phyloP scores from a whole-genome alignment of 441 rosid genomes.

The Brassica balearica region DNA sequence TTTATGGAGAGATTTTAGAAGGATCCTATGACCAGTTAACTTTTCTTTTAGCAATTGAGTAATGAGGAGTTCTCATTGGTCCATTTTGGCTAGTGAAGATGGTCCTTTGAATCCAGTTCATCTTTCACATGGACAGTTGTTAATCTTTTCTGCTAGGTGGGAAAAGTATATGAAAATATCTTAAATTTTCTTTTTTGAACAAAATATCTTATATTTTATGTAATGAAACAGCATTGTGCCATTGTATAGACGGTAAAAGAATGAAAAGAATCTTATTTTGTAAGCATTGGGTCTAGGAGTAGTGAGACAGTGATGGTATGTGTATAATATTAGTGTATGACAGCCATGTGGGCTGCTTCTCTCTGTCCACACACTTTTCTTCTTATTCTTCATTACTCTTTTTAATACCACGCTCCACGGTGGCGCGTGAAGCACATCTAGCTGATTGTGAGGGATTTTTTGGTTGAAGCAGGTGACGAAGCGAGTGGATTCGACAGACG shows the following conservation, averaged over 20 bases:
- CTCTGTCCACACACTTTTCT: conserved; percentile 32
- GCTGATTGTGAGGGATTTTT: neutral
- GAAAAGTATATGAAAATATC: conserved; percentile 10
- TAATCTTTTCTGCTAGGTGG: neutral
- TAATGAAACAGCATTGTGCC: too few species aligned
- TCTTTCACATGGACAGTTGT: conserved; percentile 42
- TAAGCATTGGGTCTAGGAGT: conserved; percentile 20
- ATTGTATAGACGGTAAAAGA: neutral
- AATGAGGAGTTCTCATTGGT: too few species aligned
- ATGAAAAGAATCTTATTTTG: neutral
- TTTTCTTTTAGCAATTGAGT: too few species aligned
- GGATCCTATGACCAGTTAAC: too few species aligned
- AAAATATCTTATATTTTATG: too few species aligned
- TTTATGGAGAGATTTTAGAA: too few species aligned
- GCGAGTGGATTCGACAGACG: conserved; percentile 90
- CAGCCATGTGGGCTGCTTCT: conserved; percentile 44
- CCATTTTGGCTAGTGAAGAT: too few species aligned
- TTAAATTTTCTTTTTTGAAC: too few species aligned
- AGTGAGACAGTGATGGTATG: conserved; percentile 40
- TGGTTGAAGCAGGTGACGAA: conserved; percentile 73
- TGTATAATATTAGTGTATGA: conserved; percentile 22
- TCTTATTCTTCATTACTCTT: neutral
- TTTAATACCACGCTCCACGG: conserved; percentile 14
- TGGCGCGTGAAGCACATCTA: neutral
- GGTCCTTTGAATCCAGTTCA: conserved; percentile 41